Base-by-base conservation (phyloP, 2,329 filamentous ascomycete species). In the Botryotinia convoluta region DNA sequence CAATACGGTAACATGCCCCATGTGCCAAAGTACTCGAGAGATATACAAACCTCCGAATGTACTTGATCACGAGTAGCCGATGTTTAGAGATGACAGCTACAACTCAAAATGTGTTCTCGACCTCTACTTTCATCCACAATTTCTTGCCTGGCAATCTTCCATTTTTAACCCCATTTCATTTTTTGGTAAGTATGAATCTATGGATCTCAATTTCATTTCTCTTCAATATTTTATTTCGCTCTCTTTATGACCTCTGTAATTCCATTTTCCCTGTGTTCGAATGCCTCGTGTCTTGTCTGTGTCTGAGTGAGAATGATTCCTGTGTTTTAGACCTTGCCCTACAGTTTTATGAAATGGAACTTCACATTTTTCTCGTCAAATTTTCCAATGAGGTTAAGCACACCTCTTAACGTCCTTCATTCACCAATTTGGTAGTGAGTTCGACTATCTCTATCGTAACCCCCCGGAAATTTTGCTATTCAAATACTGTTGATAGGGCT, bases 21-120 rank as follows among this genome's bases (percentile, higher is more conserved):
- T 39, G 32, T 67, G 64, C n/a, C 45, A 14, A n/a, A 29, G 1
- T 37, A 39, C 12, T 39, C 4, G 35, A 22, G 14, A 8, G 20
- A n/a, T n/a, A 22, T 62, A 39, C 60, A 14, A 14, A 39, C 22
- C 12, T n/a, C 60, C 35, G 20, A 26, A n/a, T n/a, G 4, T 14
- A 51, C 48, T n/a, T 51, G 12, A 51, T n/a, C 48, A 14, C 10
- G 22, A 51, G 22, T 51, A 48, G 45, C 45, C 9, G 1, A 14
- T n/a, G 0, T n/a, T 26, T 14, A 51, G 42, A 44, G 16, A 20
- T 44, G 0, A 18, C 42, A 7, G 26, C 22, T 26, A 26, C 9
- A 4, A 0, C 4, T 26, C 22, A 12, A 3, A 51, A 0, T 51
- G 4, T 26, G 1, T 51, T 51, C 20, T 60, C 2, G 8, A 10